Conservation (phyloP, 2,329 filamentous ascomycete genomes). For the Sarocladiaceae sp. region DNA sequence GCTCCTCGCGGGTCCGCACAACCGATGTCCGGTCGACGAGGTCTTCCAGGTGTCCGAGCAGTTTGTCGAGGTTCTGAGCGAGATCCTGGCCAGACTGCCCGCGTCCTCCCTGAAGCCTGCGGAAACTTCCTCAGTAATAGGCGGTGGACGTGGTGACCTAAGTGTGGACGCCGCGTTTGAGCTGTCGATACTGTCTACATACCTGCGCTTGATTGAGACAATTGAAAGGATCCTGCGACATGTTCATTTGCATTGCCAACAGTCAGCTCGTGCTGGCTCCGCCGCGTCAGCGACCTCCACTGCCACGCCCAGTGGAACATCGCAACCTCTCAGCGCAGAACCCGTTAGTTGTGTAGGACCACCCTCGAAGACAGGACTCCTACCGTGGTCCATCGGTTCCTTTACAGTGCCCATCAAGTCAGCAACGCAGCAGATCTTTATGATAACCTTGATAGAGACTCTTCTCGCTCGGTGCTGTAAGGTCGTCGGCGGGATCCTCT, state of each 20-base stretch:
- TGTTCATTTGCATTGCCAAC: neutral
- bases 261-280: no score
- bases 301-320: neutral
- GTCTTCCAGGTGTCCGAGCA: neutral
- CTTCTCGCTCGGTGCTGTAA: neutral
- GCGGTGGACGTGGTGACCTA: no score
- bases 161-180: neutral
- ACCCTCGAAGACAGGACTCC: neutral
- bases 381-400: neutral
- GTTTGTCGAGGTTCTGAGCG: neutral
- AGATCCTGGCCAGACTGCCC: neutral
- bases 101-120: neutral
- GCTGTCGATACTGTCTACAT: neutral
- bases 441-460: neutral
- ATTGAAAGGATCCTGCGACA: neutral
- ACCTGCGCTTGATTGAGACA: neutral
- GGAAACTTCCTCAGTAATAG: neutral
- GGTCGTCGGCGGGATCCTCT: neutral
- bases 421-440: neutral
- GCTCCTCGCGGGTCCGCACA: neutral
- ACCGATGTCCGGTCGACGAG: neutral
- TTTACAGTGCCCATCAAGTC: neutral
- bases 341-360: neutral
- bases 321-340: neutral
- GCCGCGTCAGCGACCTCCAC: no score